Evolutionary conservation across 768 basidiomycete species (phyloP).

Genomic region (Boletus huronensis): DNA sequence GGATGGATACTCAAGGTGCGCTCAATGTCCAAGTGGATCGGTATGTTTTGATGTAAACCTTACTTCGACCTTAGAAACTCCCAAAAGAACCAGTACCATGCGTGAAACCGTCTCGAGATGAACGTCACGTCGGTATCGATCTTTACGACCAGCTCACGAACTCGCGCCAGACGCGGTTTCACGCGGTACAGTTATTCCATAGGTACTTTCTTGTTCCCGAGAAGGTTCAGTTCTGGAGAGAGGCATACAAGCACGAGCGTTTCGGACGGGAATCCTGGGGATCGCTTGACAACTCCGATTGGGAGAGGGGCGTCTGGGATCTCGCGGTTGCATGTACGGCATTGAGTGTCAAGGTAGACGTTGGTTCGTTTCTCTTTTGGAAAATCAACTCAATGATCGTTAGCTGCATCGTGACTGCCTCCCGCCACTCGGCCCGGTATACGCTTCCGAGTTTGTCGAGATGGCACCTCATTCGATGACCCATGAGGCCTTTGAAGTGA

Average conservation of each 20-base stretch:
- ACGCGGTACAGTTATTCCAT: slow-evolving; percentile 58
- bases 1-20: slow-evolving; percentile 47
- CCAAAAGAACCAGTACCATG: background rate
- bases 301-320: slow-evolving; percentile 49
- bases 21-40: background rate
- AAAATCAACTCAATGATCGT: background rate
- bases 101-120: background rate
- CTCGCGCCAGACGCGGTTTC: slow-evolving; percentile 60
- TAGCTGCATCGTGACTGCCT: slow-evolving; percentile 67
- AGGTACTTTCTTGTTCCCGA: slow-evolving; percentile 48
- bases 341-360: slow-evolving; percentile 55
- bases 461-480: slow-evolving; percentile 47
- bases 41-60: background rate
- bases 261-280: background rate
- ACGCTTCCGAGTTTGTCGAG: slow-evolving; percentile 46
- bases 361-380: background rate
- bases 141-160: slow-evolving; percentile 52
- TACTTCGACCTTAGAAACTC: slow-evolving; percentile 1
- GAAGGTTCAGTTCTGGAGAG: slow-evolving; percentile 14
- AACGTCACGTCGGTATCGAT: slow-evolving; percentile 4
- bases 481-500: slow-evolving; percentile 54
- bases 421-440: slow-evolving; percentile 50
- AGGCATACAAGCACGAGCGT: background rate
- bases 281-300: background rate
- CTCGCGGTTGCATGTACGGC: slow-evolving; percentile 56